phyloP scores from a whole-genome alignment of 345 rosid genomes.

The Mercurialis annua region DNA sequence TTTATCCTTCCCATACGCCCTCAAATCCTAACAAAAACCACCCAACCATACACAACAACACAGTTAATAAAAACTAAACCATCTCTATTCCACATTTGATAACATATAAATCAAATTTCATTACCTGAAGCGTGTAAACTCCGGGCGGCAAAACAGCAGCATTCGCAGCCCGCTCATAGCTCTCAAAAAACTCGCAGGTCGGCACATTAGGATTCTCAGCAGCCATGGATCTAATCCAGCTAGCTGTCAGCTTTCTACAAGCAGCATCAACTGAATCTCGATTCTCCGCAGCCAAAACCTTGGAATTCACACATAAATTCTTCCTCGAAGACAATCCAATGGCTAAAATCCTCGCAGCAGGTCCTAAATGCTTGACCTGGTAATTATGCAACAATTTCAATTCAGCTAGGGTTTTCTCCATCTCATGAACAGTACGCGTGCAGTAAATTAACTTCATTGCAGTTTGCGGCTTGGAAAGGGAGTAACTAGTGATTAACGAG shows the following conservation, averaged over 20 bases:
- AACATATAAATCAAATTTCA: too few species aligned
- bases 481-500: constrained; percentile 86
- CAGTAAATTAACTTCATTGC: constrained; percentile 88
- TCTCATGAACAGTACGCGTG: constrained; percentile 97
- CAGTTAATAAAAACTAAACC: neutral
- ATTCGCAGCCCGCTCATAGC: constrained; percentile 76
- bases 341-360: constrained; percentile 70
- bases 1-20: constrained; percentile 75
- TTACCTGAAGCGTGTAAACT: constrained; percentile 88
- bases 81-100: neutral
- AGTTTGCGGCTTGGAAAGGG: constrained; percentile 59
- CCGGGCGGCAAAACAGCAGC: constrained; percentile 85
- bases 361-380: constrained; percentile 63
- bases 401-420: constrained; percentile 96
- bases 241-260: constrained; percentile 86
- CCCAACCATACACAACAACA: neutral
- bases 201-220: constrained; percentile 68
- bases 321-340: constrained; percentile 82
- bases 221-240: constrained; percentile 82
- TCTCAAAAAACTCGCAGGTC: constrained; percentile 83
- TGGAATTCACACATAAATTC: constrained; percentile 81
- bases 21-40: constrained; percentile 80
- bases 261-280: constrained; percentile 97
- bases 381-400: constrained; percentile 70
- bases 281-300: constrained; percentile 75